Percentiles rank a stretch among this genome's conserved stretches.
These are phyloP conservation scores for Gossypium mustelinum DNA, from an alignment of 345 rosid genomes.

Conservation along the genomic window DNA sequence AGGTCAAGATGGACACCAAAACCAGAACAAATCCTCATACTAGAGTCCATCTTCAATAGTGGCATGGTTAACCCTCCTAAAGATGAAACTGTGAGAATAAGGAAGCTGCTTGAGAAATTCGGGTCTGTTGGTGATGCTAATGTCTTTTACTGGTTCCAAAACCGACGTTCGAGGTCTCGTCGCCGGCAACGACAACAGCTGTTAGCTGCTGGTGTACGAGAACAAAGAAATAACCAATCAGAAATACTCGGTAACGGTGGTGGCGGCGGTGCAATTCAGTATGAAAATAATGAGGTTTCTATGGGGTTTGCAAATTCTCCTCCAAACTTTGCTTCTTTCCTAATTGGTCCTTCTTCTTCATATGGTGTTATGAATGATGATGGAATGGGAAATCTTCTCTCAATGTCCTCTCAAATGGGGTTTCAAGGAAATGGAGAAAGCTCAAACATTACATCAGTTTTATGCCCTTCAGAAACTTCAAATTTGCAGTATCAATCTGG, in stretches of 20 bases:
- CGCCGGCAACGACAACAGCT: conserved; percentile 91
- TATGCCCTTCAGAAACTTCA: conserved; percentile 56
- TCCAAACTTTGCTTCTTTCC: conserved; percentile 19
- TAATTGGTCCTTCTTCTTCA: conserved; percentile 44
- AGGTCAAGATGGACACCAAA: conserved; percentile 98
- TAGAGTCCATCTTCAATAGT: conserved; percentile 96
- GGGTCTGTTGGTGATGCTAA: conserved; percentile 94
- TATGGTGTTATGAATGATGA: conserved; percentile 39
- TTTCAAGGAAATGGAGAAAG: conserved; percentile 51
- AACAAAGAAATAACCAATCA: conserved; percentile 21
- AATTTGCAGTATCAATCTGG: conserved; percentile 72
- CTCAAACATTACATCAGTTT: conserved; percentile 42
- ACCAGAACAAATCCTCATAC: conserved; percentile 95
- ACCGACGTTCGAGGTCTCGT: conserved; percentile 92
- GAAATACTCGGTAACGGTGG: conserved; percentile 7
- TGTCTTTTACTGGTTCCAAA: conserved; percentile 99
- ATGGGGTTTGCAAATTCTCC: conserved; percentile 34
- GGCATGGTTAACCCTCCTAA: conserved; percentile 99
- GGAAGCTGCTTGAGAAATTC: conserved; percentile 89
- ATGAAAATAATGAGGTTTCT: conserved; percentile 26
- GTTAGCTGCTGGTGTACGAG: conserved; percentile 40
- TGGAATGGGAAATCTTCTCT: conserved; percentile 42
- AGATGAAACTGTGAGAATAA: conserved; percentile 87
- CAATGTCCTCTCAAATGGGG: conserved; percentile 59
- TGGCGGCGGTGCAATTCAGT: conserved; percentile 32